These are phyloP conservation scores for Trypanosoma caninum DNA, from an alignment of 208 protist species.

Conservation along the genomic window DNA sequence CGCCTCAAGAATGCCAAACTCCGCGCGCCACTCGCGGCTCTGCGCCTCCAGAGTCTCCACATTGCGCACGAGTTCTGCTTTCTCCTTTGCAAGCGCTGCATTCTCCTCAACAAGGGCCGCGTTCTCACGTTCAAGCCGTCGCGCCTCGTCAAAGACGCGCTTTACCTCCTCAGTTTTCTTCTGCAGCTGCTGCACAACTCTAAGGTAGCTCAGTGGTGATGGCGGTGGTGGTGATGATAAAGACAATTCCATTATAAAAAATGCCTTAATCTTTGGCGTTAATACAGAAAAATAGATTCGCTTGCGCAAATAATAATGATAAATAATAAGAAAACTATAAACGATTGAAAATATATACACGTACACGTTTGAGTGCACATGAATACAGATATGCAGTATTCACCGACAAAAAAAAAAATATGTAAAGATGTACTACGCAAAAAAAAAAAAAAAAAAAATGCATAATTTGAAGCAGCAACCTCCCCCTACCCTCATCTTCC, in stretches of 20 bases:
- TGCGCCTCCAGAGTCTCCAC: conserved; percentile 9
- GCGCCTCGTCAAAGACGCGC: conserved; percentile 5
- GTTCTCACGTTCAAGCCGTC: conserved; percentile 24
- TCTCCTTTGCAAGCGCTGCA: conserved; percentile 14
- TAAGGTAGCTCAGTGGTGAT: conserved; percentile 17
- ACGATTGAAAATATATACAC: too few relatives aligned
- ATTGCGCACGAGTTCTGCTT: conserved; percentile 11
- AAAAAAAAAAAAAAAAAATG: too few relatives aligned
- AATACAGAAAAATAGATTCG: background rate
- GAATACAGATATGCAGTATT: too few relatives aligned
- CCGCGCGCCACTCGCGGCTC: conserved; percentile 16
- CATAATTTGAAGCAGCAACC: too few relatives aligned
- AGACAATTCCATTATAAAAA: too few relatives aligned
- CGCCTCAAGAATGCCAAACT: conserved; percentile 22
- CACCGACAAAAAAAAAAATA: too few relatives aligned
- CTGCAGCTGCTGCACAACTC: conserved; percentile 16
- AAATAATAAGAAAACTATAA: too few relatives aligned
- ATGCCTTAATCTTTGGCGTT: background rate
- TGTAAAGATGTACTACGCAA: too few relatives aligned
- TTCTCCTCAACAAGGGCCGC: conserved; percentile 20
- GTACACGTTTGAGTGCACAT: too few relatives aligned
- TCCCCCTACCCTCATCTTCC: too few relatives aligned
- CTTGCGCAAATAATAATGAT: too few relatives aligned
- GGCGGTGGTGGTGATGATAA: too few relatives aligned
- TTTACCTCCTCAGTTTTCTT: conserved; percentile 25